Conservation (phyloP, 345 rosid genomes). For the Pistacia integerrima region DNA sequence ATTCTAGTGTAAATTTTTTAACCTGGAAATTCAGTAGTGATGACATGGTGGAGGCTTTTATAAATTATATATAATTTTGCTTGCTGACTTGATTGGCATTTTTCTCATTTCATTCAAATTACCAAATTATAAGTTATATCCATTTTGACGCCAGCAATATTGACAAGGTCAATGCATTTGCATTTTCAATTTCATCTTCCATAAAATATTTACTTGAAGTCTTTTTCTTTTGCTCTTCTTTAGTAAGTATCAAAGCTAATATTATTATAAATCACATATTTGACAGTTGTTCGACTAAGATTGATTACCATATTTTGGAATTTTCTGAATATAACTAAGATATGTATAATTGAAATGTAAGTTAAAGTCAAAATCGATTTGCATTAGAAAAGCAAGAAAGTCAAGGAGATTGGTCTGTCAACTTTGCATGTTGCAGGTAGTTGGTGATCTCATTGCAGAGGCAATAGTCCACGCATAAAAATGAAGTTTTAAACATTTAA, state of each 20-base stretch:
- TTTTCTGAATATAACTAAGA: no score
- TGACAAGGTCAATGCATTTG: background rate
- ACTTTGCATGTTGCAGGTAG: background rate
- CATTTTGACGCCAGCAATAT: constrained; percentile 13
- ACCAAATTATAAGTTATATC: constrained; percentile 5
- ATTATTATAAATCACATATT: no score
- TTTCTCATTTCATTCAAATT: constrained; percentile 15
- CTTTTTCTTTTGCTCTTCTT: no score
- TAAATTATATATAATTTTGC: constrained; percentile 12
- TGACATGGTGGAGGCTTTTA: constrained; percentile 29
- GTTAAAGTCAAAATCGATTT: constrained; percentile 2
- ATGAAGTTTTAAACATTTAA: background rate
- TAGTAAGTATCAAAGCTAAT: no score
- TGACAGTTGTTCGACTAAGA: no score
- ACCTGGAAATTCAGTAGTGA: constrained; percentile 27
- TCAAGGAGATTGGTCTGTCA: constrained; percentile 12
- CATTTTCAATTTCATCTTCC: no score
- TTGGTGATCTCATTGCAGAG: constrained; percentile 32
- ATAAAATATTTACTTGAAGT: no score
- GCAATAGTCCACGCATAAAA: constrained; percentile 13
- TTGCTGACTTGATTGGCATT: constrained; percentile 23
- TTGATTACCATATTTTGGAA: background rate
- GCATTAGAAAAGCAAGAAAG: background rate
- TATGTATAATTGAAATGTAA: background rate
- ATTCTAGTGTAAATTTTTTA: background rate